These are phyloP conservation scores for Camellia granthamiana DNA, from an alignment of 148 eudicot species.

Conservation along the genomic window DNA sequence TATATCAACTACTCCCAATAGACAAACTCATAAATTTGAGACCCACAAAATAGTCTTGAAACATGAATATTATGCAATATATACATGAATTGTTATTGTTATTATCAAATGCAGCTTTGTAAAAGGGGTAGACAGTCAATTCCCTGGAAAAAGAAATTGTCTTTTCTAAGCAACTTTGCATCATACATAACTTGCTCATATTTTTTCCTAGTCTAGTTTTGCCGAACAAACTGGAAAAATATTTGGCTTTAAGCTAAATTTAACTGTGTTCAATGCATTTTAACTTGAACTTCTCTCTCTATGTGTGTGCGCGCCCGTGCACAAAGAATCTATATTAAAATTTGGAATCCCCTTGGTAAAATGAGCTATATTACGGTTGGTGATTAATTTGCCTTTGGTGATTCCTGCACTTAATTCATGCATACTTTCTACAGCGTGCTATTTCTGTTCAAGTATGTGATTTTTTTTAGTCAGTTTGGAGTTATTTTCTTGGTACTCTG, in stretches of 20 bases:
- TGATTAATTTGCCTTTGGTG: not conserved
- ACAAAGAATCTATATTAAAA: not conserved
- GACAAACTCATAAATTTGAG: no score
- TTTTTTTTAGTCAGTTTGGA: not conserved
- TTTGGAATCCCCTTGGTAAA: not conserved
- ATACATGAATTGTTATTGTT: no score
- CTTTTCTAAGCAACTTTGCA: no score
- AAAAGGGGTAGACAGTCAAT: not conserved
- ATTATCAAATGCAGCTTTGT: not conserved
- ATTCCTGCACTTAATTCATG: not conserved
- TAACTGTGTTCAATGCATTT: not conserved
- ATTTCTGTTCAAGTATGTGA: not conserved
- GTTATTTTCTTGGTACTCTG: not conserved
- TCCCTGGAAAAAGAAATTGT: not conserved
- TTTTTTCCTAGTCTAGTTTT: not conserved
- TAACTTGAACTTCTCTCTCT: not conserved
- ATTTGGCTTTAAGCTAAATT: not conserved
- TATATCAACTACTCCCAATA: no score
- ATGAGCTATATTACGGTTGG: not conserved
- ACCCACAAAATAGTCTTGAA: no score
- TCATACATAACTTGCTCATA: no score
- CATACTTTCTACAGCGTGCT: no score
- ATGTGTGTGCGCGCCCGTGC: no score
- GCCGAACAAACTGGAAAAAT: not conserved
- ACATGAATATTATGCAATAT: not conserved